Percentiles rank a stretch among this genome's conserved stretches.
Evolutionary conservation across 2,329 filamentous ascomycete species (phyloP).

Genomic region (Leptographium lundbergii): DNA sequence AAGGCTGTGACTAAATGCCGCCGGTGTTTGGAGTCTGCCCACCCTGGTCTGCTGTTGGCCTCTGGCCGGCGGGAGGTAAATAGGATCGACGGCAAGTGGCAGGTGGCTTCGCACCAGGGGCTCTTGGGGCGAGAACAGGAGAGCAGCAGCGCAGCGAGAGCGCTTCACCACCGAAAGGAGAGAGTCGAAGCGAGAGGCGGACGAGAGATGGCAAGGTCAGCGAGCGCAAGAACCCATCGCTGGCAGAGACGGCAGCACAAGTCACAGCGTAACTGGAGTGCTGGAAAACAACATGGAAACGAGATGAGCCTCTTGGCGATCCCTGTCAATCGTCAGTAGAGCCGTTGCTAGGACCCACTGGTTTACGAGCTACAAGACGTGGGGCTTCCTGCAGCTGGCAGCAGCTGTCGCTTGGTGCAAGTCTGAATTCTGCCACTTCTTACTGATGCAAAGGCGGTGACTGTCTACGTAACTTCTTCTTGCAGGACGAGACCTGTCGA

Average conservation of each 20-base stretch:
- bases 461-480: slow-evolving; percentile 17
- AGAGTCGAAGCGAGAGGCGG: no score
- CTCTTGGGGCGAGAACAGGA: no score
- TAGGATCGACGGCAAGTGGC: background rate
- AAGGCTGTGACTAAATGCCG: background rate
- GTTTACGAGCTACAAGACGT: no score
- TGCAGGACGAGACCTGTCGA: background rate
- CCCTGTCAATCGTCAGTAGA: background rate
- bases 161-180: no score
- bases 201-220: no score
- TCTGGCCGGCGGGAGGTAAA: background rate
- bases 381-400: background rate
- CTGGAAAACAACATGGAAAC: background rate
- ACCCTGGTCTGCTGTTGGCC: no score
- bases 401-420: background rate
- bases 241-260: no score
- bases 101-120: no score
- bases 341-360: background rate
- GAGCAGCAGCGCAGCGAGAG: no score
- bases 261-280: background rate
- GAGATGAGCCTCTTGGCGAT: background rate
- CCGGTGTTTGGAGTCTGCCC: background rate
- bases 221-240: no score
- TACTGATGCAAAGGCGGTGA: no score
- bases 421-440: no score